Percentiles rank a stretch among this genome's conserved stretches.
phyloP scores from a whole-genome alignment of 106 monocot genomes.

The Apostasia shenzhenica region DNA sequence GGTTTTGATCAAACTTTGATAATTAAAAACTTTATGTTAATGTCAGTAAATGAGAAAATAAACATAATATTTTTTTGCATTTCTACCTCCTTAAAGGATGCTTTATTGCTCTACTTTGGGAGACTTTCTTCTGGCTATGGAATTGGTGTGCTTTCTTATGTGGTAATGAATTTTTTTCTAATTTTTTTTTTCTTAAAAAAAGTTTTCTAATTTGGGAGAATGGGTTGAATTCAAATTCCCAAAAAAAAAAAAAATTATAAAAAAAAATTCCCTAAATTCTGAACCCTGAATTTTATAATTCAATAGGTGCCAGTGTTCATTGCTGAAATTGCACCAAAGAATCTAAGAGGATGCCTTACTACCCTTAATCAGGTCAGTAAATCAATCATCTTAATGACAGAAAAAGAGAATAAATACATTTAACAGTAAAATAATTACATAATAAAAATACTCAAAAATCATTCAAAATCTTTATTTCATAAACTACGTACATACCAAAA shows the following conservation, averaged over 20 bases:
- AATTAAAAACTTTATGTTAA: background rate
- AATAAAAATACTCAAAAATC: too few relatives aligned
- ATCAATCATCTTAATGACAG: background rate
- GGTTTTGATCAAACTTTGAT: constrained; percentile 17
- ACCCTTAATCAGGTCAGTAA: constrained; percentile 49
- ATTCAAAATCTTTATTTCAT: too few relatives aligned
- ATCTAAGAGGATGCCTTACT: constrained; percentile 60
- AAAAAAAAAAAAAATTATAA: too few relatives aligned
- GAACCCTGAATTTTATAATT: background rate
- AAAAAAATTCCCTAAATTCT: too few relatives aligned
- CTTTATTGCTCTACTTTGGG: constrained; percentile 29
- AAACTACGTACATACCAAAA: too few relatives aligned
- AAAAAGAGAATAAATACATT: background rate
- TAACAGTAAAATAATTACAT: too few relatives aligned
- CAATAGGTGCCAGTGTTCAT: constrained; percentile 62
- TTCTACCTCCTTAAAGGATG: constrained; percentile 13
- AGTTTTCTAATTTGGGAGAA: background rate
- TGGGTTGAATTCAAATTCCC: background rate
- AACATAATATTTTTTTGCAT: background rate
- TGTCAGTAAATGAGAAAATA: too few relatives aligned
- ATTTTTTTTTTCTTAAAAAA: background rate
- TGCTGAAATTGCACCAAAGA: constrained; percentile 71
- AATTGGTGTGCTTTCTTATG: constrained; percentile 54
- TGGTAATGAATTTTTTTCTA: constrained; percentile 16
- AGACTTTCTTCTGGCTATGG: constrained; percentile 39